Base-by-base conservation (phyloP, 163 green algal species). In the Prototheca wickerhamii region DNA sequence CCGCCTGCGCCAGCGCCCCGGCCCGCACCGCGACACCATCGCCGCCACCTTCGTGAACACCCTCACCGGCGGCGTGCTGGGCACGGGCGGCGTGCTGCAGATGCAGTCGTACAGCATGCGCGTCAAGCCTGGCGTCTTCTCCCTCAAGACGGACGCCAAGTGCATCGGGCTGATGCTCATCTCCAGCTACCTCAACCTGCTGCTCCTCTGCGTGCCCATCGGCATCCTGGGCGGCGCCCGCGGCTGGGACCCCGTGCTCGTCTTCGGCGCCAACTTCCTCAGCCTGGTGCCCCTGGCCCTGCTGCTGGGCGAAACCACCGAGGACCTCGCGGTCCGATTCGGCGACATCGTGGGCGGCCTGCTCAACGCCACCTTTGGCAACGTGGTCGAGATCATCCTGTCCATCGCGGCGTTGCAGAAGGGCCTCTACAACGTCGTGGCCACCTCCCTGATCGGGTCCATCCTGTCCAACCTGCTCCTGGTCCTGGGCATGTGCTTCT, bases 391-490 rank as follows among this genome's bases (percentile, higher is more conserved):
- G 73, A 76, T 92, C 46, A 90, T 91, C 65, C 64, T 94, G 25
- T 82, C 69, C 29, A 75, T 91, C 21, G 80, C 78, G 8, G 83
- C 85, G 8, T 72, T 94, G 58, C 69, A 68, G n/a, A 78, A 83
- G 59, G 86, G 80, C 2, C 70, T 91, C 28, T 87, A 83, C 64
- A 79, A 67, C 4, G 83, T 95, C 20, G 87, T 96, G 26, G 77
- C 82, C 18, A 77, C 80, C 26, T 90, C 81, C 0, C 79, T 95
- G n/a, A 75, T 96, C 17, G 89, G 89, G 26, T 93, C 84, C 62
- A 89, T 96, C 54, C 77, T 96, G 2, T 90, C 79, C 43, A 95
- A 95, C 72, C 81, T 95, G 66, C 80, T 95, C 62, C 81, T 96
- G 17, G 88, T 96, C 23, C 68, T 95, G 31, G 89, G 86, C 67